These are phyloP conservation scores for Nidula microcarpa DNA, from an alignment of 768 basidiomycete species.

Conservation along the genomic window DNA sequence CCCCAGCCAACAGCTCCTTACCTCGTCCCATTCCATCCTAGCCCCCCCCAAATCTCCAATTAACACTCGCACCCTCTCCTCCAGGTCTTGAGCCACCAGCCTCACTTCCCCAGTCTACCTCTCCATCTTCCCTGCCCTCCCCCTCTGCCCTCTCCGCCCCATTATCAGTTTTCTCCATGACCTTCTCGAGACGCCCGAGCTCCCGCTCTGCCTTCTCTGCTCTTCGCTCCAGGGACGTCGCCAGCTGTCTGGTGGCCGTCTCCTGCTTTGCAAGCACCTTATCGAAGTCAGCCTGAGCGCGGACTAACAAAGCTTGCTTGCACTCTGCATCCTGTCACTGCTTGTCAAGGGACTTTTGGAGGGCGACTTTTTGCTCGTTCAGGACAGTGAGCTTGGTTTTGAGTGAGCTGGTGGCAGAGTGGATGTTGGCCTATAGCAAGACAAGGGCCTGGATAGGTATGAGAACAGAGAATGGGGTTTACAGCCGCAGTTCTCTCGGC, in stretches of 20 bases:
- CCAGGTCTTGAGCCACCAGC: not conserved
- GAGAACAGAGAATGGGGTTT: conserved; percentile 4
- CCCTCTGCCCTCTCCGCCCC: not conserved
- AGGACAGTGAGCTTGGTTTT: conserved; percentile 35
- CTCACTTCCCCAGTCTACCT: not conserved
- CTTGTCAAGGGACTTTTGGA: conserved; percentile 18
- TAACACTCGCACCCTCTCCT: conserved; percentile 3
- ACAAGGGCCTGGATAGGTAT: no score
- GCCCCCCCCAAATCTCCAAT: conserved; percentile 7
- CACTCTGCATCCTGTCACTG: conserved; percentile 28
- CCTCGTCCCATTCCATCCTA: not conserved
- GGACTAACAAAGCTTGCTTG: conserved; percentile 10
- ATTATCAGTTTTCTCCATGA: not conserved
- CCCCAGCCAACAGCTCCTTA: not conserved
- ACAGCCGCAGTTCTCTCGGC: conserved; percentile 34
- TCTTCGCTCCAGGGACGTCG: conserved; percentile 20
- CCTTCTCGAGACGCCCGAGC: conserved; percentile 13
- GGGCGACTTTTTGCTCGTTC: conserved; percentile 31
- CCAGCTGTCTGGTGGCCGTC: conserved; percentile 17
- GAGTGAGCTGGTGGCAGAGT: conserved; percentile 27
- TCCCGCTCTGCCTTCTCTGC: conserved; percentile 19
- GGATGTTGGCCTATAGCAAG: conserved; percentile 21
- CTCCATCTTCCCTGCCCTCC: not conserved
- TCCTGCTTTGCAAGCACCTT: conserved; percentile 23
- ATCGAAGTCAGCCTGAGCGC: conserved; percentile 14